Conservation (phyloP, 2,329 filamentous ascomycete genomes). For the Arthroderma sp. region DNA sequence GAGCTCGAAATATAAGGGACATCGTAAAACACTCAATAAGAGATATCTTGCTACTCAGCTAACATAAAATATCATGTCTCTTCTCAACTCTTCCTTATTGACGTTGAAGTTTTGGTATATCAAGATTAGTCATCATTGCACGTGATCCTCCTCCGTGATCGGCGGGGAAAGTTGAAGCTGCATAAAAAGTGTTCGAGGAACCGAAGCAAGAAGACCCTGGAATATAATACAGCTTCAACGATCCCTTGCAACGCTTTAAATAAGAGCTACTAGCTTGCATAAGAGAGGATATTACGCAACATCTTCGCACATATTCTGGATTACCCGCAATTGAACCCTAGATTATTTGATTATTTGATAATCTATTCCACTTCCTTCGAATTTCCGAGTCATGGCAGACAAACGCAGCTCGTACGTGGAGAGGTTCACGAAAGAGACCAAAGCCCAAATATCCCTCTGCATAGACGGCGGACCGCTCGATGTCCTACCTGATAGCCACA, state of each 20-base stretch:
- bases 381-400: neutral
- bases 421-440: slow-evolving; percentile 95
- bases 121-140: too few relatives aligned
- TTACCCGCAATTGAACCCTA: neutral
- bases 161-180: neutral
- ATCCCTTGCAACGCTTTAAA: neutral
- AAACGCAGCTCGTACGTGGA: slow-evolving; percentile 62
- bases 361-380: neutral
- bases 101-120: too few relatives aligned
- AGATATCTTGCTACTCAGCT: too few relatives aligned
- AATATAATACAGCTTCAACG: too few relatives aligned
- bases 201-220: neutral
- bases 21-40: too few relatives aligned
- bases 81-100: too few relatives aligned
- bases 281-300: neutral
- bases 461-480: slow-evolving; percentile 67
- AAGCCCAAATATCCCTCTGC: slow-evolving; percentile 84
- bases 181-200: too few relatives aligned
- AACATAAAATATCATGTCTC: too few relatives aligned
- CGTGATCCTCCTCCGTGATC: too few relatives aligned
- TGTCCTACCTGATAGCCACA: slow-evolving; percentile 6
- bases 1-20: too few relatives aligned
- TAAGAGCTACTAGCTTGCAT: neutral
- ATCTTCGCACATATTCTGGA: neutral
- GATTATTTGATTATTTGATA: neutral